Evolutionary conservation across 176 grass and related monocot genomes (phyloP), one percentile per base, ranked within the genome.

Genomic region (Eleusine coracana): DNA sequence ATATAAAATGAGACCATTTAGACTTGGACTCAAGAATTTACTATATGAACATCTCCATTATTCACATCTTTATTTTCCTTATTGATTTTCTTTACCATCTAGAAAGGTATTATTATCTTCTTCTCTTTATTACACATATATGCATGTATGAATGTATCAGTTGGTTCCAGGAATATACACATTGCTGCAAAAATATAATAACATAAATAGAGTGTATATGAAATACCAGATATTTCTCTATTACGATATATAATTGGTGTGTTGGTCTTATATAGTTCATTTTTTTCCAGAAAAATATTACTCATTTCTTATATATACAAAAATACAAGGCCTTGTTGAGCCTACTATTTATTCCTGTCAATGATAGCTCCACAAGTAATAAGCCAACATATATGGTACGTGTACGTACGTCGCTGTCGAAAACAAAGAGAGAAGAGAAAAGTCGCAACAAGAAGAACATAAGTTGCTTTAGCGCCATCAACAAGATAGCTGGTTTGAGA

Each of bases 381-480:
- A 16, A 52, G 15, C 20, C 52, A 56, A 56, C 7, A 18, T 49
- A 55, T 65, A 65, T 45, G 61, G 72, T 77, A 77, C 58, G 25
- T 56, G 36, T 73, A 66, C 67, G 58, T 23, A 12, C 2, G 80
- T 87, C 68, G 48, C 56, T 55, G 29, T 83, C 80, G 1, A 10
- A 65, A 70, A 67, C 38, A 71, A 27, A 71, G 15, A 20, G 21
- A 7, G 5, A 56, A 16, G 51, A 21, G 0, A 46, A 77, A 82
- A 67, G 50, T 52, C 50, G 16, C 49, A 52, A 17, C 3, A 52
- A 52, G 50, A 15, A 52, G 3, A 51, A 16, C 49, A 52, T 52
- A 25, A 49, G 75, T 88, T 58, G 38, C 80, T 79, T 79, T 84
- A 75, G 59, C 75, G 28, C 75, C 68, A 74, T 78, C 40, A 79